Base-by-base conservation (phyloP, 768 basidiomycete genomes). In the Macrocybe gigantea region DNA sequence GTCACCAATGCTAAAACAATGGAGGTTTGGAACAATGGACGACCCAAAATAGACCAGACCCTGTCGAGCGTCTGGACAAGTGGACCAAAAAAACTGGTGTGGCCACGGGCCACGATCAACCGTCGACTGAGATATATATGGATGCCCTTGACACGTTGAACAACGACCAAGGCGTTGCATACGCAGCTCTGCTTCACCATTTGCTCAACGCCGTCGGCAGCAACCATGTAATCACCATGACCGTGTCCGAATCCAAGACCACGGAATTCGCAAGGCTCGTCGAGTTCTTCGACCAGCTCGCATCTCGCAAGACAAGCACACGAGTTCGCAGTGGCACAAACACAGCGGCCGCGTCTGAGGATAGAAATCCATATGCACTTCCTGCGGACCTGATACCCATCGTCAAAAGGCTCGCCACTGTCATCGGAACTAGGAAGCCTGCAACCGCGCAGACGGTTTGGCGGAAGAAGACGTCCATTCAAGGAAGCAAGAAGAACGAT, bases 231-330 rank as follows among this genome's bases (percentile, higher is more conserved):
- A 35, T 32, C 39, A 52, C 54, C 12, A 49, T 51, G 14, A 53
- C 57, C 34, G 44, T 62, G 37, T 55, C 60, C 36, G 63, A 73
- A 29, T 52, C 66, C 42, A 77, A 70, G 57, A 72, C 63, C 7
- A 71, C 73, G 36, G 80, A 82, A 43, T 77, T 80, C 52, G 74
- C 75, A 1, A 66, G 67, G 45, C 73, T 83, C 34, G 75, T 79
- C 53, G 74, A 82, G 44, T 73, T 83, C 34, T 76, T 79, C 53
- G 75, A 82, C 36, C 71, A 68, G 33, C 71, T 82, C 30, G 72
- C 73, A n/a, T 68, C 71, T 11, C 69, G 69, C 49, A 65, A 73
- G 37, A 52, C 55, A 46, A 63, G 64, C 32, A 56, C 64, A 41
- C 56, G 56, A 35, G 22, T 22, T 22, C 22, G 22, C 22, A 4